A percentile compares a stretch with the other conserved stretches of the same genome.
Evolutionary conservation across 768 basidiomycete species (phyloP).

Genomic region (Termitomyces titanicus): DNA sequence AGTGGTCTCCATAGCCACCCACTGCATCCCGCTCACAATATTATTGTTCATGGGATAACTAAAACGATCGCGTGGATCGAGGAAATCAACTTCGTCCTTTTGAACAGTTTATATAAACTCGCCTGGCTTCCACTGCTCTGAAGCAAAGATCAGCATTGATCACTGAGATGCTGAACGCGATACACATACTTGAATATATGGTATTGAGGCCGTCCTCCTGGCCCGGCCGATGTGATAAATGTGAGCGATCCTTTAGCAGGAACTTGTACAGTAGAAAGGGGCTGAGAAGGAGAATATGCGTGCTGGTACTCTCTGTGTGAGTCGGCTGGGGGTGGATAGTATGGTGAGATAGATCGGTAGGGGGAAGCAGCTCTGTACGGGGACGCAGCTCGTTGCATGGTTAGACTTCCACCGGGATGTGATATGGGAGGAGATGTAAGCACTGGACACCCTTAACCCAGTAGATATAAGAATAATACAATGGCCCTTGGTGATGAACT

Average conservation of each 20-base stretch:
- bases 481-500: neutral
- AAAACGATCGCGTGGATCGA: constrained; percentile 20
- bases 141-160: constrained; percentile 16
- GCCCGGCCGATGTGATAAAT: constrained; percentile 61
- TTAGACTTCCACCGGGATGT: neutral
- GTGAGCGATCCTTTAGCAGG: constrained; percentile 60
- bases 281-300: constrained; percentile 11
- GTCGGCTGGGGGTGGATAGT: constrained; percentile 12
- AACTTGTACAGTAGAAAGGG: constrained; percentile 35
- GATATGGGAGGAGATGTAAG: neutral
- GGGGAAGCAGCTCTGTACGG: constrained; percentile 29
- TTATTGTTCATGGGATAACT: constrained; percentile 75
- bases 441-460: constrained; percentile 9
- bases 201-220: constrained; percentile 63
- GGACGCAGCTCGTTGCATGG: constrained; percentile 14
- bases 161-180: constrained; percentile 5
- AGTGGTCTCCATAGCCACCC: constrained; percentile 70
- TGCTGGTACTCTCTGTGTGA: constrained; percentile 11
- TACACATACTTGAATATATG: constrained; percentile 68
- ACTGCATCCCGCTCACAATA: constrained; percentile 61
- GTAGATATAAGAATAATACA: neutral
- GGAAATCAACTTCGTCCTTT: neutral
- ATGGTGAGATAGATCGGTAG: constrained; percentile 32
- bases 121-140: constrained; percentile 78
- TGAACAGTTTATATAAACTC: constrained; percentile 14